phyloP scores from a whole-genome alignment of 257 asterid species.

The Solanum neorickii region DNA sequence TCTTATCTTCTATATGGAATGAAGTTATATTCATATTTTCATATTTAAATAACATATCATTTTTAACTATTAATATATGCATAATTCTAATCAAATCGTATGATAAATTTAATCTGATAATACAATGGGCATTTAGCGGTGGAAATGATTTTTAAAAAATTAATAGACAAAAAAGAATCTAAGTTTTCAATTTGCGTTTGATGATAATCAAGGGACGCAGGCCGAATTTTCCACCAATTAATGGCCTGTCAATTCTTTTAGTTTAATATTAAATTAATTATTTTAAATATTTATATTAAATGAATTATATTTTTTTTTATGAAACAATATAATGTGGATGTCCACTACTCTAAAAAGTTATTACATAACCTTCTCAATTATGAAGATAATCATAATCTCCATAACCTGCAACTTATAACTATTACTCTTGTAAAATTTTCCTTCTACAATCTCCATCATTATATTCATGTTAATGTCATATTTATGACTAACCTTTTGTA shows the following conservation, averaged over 20 bases:
- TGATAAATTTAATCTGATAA: neutral
- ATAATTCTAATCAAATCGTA: neutral
- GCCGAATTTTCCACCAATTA: conserved; percentile 46
- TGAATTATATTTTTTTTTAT: neutral
- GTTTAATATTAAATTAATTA: neutral
- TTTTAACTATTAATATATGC: neutral
- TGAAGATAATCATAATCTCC: too few species aligned
- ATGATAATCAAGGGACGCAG: conserved; percentile 47
- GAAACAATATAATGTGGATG: too few species aligned
- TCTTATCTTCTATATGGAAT: neutral
- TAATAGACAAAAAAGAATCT: conserved; percentile 20
- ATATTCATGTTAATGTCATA: too few species aligned
- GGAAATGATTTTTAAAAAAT: neutral
- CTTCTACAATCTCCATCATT: too few species aligned
- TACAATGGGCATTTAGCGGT: neutral
- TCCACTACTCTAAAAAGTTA: too few species aligned
- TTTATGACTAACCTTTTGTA: too few species aligned
- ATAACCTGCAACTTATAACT: too few species aligned
- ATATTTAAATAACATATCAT: neutral
- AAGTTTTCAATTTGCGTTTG: conserved; percentile 1
- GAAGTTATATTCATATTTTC: neutral
- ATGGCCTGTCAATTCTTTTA: conserved; percentile 39
- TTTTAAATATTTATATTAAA: neutral
- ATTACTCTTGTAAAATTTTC: too few species aligned
- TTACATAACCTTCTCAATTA: too few species aligned